Evolutionary conservation across 768 basidiomycete genomes (phyloP), one percentile per base, ranked within the genome.

Genomic region (Hericium coralloides): DNA sequence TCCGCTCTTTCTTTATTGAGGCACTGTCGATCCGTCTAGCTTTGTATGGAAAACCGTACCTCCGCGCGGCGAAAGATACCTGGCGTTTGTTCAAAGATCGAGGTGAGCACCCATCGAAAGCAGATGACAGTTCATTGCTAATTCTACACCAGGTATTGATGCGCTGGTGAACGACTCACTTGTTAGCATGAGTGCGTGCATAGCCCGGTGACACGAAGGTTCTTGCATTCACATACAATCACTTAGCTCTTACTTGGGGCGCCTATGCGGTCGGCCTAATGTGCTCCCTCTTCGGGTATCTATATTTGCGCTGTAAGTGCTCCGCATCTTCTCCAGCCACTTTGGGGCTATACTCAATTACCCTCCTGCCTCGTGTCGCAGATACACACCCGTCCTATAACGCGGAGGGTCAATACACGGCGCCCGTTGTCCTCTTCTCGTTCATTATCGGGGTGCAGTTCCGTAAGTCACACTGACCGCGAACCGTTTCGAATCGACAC

Each of bases 161-260:
- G 87, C 87, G 12, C 72, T 93, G 10, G 77, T 92, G 60, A 92
- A 93, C 64, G 91, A 93, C 66, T 88, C 85, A 2, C 75, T 93
- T 17, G 85, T 92, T 52, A 79, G 83, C 59, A 87, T 88, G 75
- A 84, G 85, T 87, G 64, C 70, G 84, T 70, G 0, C n/a, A 36
- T 20, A 12, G 14, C 31, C 31, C 2, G 31, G 8, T 6, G 10
- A 38, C 51, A 14, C 4, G 18, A 18, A 18, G n/a, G n/a, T 6
- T 51, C 25, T 22, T 4, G 12, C 57, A 23, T 50, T 61, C 48
- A 7, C 31, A 31, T 26, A 55, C 31, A 38, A 31, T 53, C 47
- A 25, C 31, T 6, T 56, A 85, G 86, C 86, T 0, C 68, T 89
- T 62, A 88, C 79, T 1, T 90, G 87, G 83, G 88, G 89, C n/a